A percentile compares a stretch with the other conserved stretches of the same genome.
Conservation (phyloP, 2,329 filamentous ascomycete genomes). For the Scedosporium boydii region DNA sequence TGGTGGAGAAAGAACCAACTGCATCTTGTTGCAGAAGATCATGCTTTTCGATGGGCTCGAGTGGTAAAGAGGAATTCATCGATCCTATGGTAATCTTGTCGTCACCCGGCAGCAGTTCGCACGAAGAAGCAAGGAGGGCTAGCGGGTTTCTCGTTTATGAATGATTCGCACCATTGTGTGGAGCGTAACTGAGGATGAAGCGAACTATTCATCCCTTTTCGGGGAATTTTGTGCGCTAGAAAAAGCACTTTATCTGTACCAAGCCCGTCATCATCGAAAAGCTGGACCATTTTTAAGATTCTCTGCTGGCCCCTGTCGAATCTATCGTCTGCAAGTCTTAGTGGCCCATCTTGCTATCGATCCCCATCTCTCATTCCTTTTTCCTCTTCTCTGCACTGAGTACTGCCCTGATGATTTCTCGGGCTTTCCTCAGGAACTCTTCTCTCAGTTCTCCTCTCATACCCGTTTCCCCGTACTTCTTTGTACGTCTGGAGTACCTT, state of each 20-base stretch:
- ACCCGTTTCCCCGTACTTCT: not conserved
- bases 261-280: not conserved
- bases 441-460: not conserved
- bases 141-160: not conserved
- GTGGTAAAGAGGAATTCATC: no score
- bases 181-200: not conserved
- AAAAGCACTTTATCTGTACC: not conserved
- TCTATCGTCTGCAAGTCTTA: slow-evolving; percentile 1
- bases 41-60: no score
- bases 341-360: not conserved
- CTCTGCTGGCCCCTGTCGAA: not conserved
- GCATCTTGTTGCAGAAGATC: no score
- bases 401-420: not conserved
- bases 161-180: not conserved
- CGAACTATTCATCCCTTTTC: not conserved
- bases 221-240: not conserved
- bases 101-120: not conserved
- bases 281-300: not conserved
- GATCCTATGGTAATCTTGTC: not conserved
- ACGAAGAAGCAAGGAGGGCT: not conserved
- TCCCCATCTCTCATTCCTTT: not conserved
- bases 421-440: not conserved
- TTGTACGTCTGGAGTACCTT: not conserved
- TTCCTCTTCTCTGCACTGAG: not conserved
- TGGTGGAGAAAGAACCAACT: not conserved